Conservation (phyloP, 192 early-diverging fungal genomes). For the Mortierella alpina region DNA sequence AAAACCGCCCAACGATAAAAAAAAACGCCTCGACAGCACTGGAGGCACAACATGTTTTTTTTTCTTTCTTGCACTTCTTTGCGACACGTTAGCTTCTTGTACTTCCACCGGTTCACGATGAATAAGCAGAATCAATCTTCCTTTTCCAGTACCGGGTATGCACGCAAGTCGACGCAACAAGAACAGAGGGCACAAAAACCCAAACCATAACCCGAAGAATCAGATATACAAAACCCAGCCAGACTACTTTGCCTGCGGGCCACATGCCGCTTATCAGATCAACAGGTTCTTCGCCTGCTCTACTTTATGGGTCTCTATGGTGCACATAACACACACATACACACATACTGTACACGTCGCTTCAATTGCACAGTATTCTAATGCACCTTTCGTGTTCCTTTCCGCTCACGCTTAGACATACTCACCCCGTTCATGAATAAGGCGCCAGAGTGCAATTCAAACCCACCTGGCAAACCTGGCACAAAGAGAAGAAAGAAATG, state of each 20-base stretch:
- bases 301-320: neutral
- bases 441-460: too few species aligned
- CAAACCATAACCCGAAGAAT: neutral
- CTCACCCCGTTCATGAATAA: too few species aligned
- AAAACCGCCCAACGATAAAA: too few species aligned
- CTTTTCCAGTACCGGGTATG: neutral
- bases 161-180: too few species aligned
- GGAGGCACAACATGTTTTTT: neutral
- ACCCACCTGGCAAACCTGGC: too few species aligned
- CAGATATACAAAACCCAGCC: neutral
- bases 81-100: neutral
- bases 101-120: slow-evolving; percentile 3
- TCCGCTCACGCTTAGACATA: too few species aligned
- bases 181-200: too few species aligned
- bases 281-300: too few species aligned
- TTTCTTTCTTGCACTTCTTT: neutral
- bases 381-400: too few species aligned
- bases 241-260: neutral
- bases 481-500: too few species aligned
- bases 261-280: slow-evolving; percentile 3
- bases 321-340: neutral
- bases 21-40: neutral
- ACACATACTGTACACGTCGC: too few species aligned
- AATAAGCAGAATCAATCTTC: slow-evolving; percentile 2
- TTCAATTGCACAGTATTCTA: too few species aligned